Base-by-base conservation (phyloP, 495 filamentous ascomycete genomes). In the Penicillium maclennaniae region DNA sequence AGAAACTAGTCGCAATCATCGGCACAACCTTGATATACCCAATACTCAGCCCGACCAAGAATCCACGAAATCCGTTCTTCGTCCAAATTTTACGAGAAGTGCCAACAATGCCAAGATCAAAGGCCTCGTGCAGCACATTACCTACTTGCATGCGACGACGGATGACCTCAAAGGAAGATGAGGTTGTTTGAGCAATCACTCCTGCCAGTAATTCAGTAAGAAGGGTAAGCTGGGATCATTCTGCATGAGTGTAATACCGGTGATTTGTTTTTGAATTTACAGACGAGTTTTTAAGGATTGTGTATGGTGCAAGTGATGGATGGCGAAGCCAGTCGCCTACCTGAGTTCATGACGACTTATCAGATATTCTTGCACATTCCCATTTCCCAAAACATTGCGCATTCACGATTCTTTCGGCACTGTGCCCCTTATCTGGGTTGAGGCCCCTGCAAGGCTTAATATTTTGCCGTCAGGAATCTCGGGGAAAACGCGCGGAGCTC, bases 21-120 rank as follows among this genome's bases (percentile, higher is more conserved):
- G 92, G 92, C 50, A 95, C 74, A 45, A 97, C 82, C 73, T 97
- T 97, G 50, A 89, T 75, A 63, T 96, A 97, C 12, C 92, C 92
- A 66, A 97, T 96, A 5, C 83, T 87, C 63, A 97, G 69, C 3
- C 92, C 92, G 16, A 96, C 86, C 71, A 84, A 97, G 68, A 93
- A 97, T 0, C 92, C 92, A 25, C 79, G 75, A 46, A 84, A 69
- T 1, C 92, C 92, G 12, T 75, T 77, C 69, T 92, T 89, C 54
- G 72, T 59, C 61, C 79, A 86, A 53, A 97, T 90, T 56, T 77
- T 73, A 43, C 61, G 67, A 25, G 80, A 83, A 6, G 90, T 93
- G 72, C 96, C 89, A 17, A 67, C 71, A 53, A 97, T 88, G 28
- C 82, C 71, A n/a, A 95, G 68, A 28, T 87, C 72, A 47, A 80